These are phyloP conservation scores for Trichaptum fuscoviolaceum DNA, from an alignment of 768 basidiomycete genomes.

Conservation along the genomic window DNA sequence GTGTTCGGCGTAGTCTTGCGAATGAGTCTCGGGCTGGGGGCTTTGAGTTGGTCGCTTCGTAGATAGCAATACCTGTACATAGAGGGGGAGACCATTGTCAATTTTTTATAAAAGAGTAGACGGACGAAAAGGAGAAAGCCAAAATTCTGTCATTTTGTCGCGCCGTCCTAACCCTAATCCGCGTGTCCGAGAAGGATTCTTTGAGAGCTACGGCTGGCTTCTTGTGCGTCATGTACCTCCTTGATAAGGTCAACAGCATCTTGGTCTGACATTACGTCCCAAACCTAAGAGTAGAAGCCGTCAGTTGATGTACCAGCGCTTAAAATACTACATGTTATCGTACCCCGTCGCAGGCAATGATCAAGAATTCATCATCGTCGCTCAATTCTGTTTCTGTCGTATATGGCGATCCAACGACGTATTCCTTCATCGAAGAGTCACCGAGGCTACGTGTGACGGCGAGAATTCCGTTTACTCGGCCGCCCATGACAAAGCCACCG, in stretches of 20 bases:
- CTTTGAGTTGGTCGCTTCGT: too few relatives aligned
- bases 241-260: conserved; percentile 83
- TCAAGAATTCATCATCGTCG: conserved; percentile 88
- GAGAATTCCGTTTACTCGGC: conserved; percentile 94
- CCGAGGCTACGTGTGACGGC: conserved; percentile 97
- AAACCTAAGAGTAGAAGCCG: conserved; percentile 57
- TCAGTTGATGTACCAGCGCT: conserved; percentile 11
- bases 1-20: too few relatives aligned
- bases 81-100: too few relatives aligned
- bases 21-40: too few relatives aligned
- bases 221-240: conserved; percentile 68
- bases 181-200: too few relatives aligned
- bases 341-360: conserved; percentile 97
- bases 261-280: conserved; percentile 95
- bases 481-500: conserved; percentile 98
- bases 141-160: too few relatives aligned
- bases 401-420: conserved; percentile 95
- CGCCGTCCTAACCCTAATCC: too few relatives aligned
- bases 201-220: conserved; percentile 76
- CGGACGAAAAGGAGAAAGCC: too few relatives aligned
- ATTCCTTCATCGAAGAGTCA: conserved; percentile 99
- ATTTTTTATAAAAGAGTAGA: too few relatives aligned
- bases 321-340: conserved; percentile 35
- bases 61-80: too few relatives aligned
- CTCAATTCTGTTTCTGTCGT: conserved; percentile 93